These are phyloP conservation scores for Pseudogymnoascus sp. DNA, from an alignment of 2,329 filamentous ascomycete species.

Conservation along the genomic window DNA sequence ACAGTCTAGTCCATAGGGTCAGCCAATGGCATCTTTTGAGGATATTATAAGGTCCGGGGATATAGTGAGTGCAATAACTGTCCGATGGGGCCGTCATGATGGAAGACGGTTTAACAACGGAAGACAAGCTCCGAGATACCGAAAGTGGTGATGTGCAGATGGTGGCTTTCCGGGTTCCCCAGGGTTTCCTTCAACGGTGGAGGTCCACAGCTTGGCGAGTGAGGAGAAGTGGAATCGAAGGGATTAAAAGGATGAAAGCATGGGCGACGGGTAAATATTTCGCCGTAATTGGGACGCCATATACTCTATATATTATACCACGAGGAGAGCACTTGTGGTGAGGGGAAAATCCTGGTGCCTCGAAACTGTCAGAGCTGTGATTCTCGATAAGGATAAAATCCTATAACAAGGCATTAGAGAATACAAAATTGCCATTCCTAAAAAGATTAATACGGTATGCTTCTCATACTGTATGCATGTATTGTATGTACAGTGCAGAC, in stretches of 20 bases:
- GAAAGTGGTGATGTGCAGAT: not conserved
- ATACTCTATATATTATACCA: not conserved
- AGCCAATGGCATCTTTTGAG: not conserved
- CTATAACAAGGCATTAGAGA: not conserved
- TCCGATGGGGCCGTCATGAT: not conserved
- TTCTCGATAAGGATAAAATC: not conserved
- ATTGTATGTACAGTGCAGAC: not conserved
- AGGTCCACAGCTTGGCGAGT: not conserved
- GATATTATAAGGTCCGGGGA: not conserved
- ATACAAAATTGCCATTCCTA: not conserved
- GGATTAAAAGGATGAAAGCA: not conserved
- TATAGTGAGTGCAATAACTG: not conserved
- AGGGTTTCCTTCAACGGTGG: not conserved
- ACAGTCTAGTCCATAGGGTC: not conserved
- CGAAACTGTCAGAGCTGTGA: not conserved
- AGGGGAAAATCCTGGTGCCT: not conserved
- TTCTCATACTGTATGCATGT: not conserved
- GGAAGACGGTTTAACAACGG: not conserved
- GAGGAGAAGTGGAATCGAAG: not conserved
- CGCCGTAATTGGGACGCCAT: constrained; percentile 3
- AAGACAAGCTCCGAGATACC: not conserved
- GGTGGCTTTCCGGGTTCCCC: not conserved
- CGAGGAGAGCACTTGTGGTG: not conserved
- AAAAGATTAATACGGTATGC: not conserved
- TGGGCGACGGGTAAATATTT: not conserved